phyloP scores from a whole-genome alignment of 352 stramenopile species.

The Phytophthora sojae region DNA sequence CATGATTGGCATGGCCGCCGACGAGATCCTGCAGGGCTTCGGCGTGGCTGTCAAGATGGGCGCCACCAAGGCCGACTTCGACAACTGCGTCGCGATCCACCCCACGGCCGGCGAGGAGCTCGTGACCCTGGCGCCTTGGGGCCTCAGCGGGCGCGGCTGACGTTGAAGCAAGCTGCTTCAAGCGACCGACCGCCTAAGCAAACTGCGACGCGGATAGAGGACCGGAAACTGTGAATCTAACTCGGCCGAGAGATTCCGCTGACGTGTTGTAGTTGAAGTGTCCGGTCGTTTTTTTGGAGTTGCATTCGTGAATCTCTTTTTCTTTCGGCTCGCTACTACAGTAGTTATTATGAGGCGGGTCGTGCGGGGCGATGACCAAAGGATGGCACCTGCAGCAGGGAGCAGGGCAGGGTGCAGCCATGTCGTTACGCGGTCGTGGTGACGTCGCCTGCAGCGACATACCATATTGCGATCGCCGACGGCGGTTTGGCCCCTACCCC shows the following conservation, averaged over 20 bases:
- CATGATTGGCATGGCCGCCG: slow-evolving; percentile 93
- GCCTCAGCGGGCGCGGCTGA: slow-evolving; percentile 48
- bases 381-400: not conserved
- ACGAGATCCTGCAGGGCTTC: slow-evolving; percentile 99
- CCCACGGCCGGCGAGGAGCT: slow-evolving; percentile 97
- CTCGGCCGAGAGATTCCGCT: slow-evolving; percentile 15
- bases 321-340: too few species aligned
- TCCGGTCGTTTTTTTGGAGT: slow-evolving; percentile 6
- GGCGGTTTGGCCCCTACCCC: slow-evolving; percentile 19
- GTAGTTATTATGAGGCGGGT: too few species aligned
- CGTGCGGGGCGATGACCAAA: not conserved
- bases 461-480: slow-evolving; percentile 11
- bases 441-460: slow-evolving; percentile 1
- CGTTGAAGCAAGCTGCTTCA: slow-evolving; percentile 11
- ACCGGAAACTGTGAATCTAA: slow-evolving; percentile 17
- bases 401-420: not conserved
- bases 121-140: slow-evolving; percentile 94
- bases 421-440: not conserved
- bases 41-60: slow-evolving; percentile 99
- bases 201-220: slow-evolving; percentile 13
- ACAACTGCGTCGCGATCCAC: slow-evolving; percentile 96
- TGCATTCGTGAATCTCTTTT: slow-evolving; percentile 1
- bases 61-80: slow-evolving; percentile 97
- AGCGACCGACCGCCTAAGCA: slow-evolving; percentile 4
- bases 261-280: slow-evolving; percentile 25